These are phyloP conservation scores for Termitomyces sp. DNA, from an alignment of 768 basidiomycete genomes.

Conservation along the genomic window DNA sequence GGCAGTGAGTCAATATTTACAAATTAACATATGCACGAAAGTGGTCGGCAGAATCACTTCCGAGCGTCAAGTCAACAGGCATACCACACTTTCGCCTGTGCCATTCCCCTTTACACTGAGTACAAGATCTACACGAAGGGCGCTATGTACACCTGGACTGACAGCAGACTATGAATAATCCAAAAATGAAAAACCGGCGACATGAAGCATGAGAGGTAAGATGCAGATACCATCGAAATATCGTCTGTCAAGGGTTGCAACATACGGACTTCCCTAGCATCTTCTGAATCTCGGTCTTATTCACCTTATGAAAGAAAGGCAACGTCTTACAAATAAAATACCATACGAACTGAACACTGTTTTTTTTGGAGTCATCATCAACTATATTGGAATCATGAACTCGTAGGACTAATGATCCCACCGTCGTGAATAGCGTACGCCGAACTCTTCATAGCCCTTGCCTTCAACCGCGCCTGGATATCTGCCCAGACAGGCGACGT, in stretches of 20 bases:
- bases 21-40: too few species aligned
- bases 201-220: too few species aligned
- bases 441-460: conserved; percentile 14
- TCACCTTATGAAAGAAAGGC: not conserved
- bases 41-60: too few species aligned
- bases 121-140: too few species aligned
- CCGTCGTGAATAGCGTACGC: conserved; percentile 12
- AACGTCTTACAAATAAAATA: not conserved
- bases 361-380: not conserved
- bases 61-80: too few species aligned
- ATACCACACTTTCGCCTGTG: too few species aligned
- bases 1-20: too few species aligned
- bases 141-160: too few species aligned
- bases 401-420: conserved; percentile 13
- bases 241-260: not conserved
- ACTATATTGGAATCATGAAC: not conserved
- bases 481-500: conserved; percentile 5
- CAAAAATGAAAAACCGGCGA: too few species aligned
- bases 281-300: not conserved
- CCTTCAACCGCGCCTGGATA: conserved; percentile 9
- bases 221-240: too few species aligned
- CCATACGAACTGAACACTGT: not conserved
- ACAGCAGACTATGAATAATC: too few species aligned
- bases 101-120: too few species aligned
- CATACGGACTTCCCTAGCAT: not conserved